Base-by-base conservation (phyloP, 1,139 yeast species). In the Meyerozyma carpophila region DNA sequence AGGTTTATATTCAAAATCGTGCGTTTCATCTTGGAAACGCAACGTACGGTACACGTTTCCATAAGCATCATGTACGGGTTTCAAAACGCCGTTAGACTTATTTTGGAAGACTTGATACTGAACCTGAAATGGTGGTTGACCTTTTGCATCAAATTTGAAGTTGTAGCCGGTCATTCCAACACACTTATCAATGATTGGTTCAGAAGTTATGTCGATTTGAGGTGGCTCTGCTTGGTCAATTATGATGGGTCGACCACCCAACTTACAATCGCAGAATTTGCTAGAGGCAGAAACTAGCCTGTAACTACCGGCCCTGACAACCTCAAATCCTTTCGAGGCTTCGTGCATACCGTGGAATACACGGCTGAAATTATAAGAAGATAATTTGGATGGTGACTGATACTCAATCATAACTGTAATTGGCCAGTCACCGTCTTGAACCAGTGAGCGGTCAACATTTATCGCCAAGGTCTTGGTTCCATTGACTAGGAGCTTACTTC, bases 121-220 rank as follows among this genome's bases (percentile, higher is more conserved):
- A 13, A 90, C 73, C 40, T 73, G 74, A 63, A 85, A 93, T 3
- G 98, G 98, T 1, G 96, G 85, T 25, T 81, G 76, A 13, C 98
- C 98, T 5, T 77, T 66, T 42, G 87, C 73, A 40, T 79, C 83
- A 50, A 91, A 90, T 40, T 77, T 77, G 46, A 89, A 81, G 21
- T 69, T 67, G 52, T 73, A 79, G 0, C 98, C 98, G 8, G 89
- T 82, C 43, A 91, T 88, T 1, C 98, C 98, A 29, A 94, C 86
- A 66, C 99, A 93, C 46, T 84, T 80, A 56, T 93, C 98, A 32
- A 81, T 70, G 3, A 91, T 79, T 2, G 90, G 82, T 3, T 70
- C 67, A 1, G 87, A 77, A 4, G 58, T 50, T 5, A 85, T 80
- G 43, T 59, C 68, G 52, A 81, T 73, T 46, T 58, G 62, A 3